phyloP scores from a whole-genome alignment of 2,329 filamentous ascomycete genomes.

The Stagonosporopsis chrysanthemi region DNA sequence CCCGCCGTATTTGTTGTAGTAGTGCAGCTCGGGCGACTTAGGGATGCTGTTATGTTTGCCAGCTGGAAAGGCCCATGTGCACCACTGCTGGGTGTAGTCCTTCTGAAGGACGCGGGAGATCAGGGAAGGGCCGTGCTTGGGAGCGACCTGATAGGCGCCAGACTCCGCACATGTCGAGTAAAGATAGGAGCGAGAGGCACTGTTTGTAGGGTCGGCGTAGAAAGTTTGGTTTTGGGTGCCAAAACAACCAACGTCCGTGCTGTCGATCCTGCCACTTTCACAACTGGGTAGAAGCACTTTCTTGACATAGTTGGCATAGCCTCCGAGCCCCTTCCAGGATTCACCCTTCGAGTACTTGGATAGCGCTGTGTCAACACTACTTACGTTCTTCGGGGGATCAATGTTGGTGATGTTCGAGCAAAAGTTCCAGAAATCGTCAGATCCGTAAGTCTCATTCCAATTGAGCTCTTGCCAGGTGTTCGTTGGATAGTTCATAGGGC shows the following conservation, averaged over 20 bases:
- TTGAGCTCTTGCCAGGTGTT: too few relatives aligned
- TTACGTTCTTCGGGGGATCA: too few relatives aligned
- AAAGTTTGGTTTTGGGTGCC: slow-evolving; percentile 53
- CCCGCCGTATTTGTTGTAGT: slow-evolving; percentile 58
- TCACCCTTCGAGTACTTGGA: too few relatives aligned
- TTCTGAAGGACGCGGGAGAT: slow-evolving; percentile 58
- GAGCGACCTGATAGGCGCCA: slow-evolving; percentile 60
- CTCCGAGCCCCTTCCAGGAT: slow-evolving; percentile 60
- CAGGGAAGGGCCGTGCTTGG: slow-evolving; percentile 54
- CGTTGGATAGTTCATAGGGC: too few relatives aligned
- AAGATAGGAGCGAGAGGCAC: slow-evolving; percentile 55
- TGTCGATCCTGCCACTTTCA: slow-evolving; percentile 52
- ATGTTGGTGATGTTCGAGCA: too few relatives aligned
- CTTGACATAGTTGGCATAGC: slow-evolving; percentile 62
- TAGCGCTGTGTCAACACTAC: too few relatives aligned
- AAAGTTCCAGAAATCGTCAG: too few relatives aligned
- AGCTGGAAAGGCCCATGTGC: slow-evolving; percentile 61
- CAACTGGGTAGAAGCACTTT: slow-evolving; percentile 55
- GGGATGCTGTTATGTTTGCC: slow-evolving; percentile 58
- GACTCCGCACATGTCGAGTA: slow-evolving; percentile 60
- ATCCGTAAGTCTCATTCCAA: too few relatives aligned
- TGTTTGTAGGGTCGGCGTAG: slow-evolving; percentile 56
- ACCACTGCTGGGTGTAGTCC: slow-evolving; percentile 64
- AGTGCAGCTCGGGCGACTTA: slow-evolving; percentile 51
- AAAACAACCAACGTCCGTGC: slow-evolving; percentile 54